Base-by-base conservation (phyloP, 208 protist genomes). In the Spongospora subterranea region DNA sequence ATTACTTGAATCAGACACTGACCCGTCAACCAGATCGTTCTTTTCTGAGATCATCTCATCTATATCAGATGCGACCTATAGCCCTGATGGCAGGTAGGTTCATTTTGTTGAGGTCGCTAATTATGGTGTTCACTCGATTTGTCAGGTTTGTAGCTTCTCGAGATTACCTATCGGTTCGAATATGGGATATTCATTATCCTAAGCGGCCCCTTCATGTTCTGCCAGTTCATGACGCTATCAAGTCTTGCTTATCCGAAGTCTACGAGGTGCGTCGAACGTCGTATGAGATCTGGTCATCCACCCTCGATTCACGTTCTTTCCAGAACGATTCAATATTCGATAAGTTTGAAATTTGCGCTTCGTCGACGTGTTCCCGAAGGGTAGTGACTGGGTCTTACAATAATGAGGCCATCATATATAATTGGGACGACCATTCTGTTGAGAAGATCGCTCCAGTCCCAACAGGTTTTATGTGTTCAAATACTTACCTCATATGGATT, bases 1-100 rank as follows among this genome's bases (percentile, higher is more conserved):
- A 20, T 20, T 35, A 6, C 35, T 82, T 20, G 71, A 82, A 43
- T 35, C 6, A 43, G 71, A 82, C 11, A 6, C 71, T 43, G 71
- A 82, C 71, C 71, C 40, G 17, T 20, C 6, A 6, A n/a, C 6
- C 71, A 82, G 71, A n/a, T 45, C 35, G 17, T 82, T 82, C n/a
- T 82, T 82, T 43, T 82, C 71, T 43, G 71, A 82, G 71, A 82
- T 82, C 71, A n/a, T 82, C n/a, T 45, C 35, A 35, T 82, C 71
- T 6, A 82, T 82, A 35, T 82, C 71, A n/a, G 71, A 82, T n/a
- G 6, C 17, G 6, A 6, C 6, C 6, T 82, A 45, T 43, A 39
- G 17, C 35, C 17, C 6, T 43, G 71, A 82, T 43, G 71, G 71
- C 6, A 60, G 50, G 50, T 60, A 60, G 24, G 24, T 60, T 6